Conservation (phyloP, 2,329 filamentous ascomycete species). For the Fusarium sp. region DNA sequence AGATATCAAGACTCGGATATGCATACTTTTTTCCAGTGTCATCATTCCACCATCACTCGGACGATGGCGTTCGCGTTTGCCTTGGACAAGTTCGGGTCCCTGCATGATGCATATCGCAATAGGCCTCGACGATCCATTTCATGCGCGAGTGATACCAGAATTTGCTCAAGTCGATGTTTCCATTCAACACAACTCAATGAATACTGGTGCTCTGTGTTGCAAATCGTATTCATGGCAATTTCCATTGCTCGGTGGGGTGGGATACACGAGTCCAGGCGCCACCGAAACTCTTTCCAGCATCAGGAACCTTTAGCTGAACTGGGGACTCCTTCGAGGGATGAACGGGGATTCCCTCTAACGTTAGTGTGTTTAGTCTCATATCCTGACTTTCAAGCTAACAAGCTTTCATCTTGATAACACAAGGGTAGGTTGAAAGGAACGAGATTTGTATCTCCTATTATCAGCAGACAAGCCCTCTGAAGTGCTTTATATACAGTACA, state of each 20-base stretch:
- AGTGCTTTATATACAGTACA: not conserved
- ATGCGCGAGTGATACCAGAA: not conserved
- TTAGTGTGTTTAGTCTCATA: not conserved
- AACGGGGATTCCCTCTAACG: not conserved
- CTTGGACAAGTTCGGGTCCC: constrained; percentile 1
- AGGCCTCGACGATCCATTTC: not conserved
- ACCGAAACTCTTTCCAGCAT: not conserved
- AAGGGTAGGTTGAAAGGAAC: not conserved
- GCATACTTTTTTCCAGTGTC: not conserved
- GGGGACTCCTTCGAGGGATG: not conserved
- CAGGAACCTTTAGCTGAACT: not conserved
- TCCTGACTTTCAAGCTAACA: not conserved
- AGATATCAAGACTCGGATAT: not conserved
- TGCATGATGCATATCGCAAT: constrained; percentile 10
- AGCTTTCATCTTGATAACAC: not conserved
- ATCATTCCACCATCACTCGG: not conserved
- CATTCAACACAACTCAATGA: not conserved
- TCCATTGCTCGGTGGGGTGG: not conserved
- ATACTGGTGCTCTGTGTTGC: not conserved
- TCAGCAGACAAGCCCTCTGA: not conserved
- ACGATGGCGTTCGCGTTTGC: constrained; percentile 1
- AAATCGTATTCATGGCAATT: not conserved
- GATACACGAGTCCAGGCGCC: not conserved
- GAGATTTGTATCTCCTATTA: not conserved
- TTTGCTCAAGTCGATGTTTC: not conserved